A percentile compares a stretch with the other conserved stretches of the same genome.
These are phyloP conservation scores for Ustilago bromivora DNA, from an alignment of 1,284 basidiomycete species.

Conservation along the genomic window DNA sequence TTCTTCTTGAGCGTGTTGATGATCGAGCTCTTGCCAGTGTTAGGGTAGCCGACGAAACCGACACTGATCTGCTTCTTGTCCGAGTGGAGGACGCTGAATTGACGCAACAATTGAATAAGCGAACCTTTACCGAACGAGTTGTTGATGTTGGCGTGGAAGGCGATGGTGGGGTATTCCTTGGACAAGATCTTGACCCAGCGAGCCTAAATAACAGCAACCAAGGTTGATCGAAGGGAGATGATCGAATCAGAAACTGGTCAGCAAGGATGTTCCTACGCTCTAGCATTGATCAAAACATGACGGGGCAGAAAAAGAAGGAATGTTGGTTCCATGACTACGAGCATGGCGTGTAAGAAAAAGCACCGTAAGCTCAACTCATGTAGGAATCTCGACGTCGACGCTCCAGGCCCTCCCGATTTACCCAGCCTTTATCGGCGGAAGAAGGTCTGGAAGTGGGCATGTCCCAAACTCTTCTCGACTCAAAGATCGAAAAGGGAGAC, in stretches of 20 bases:
- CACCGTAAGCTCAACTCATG: slow-evolving; percentile 65
- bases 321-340: slow-evolving; percentile 67
- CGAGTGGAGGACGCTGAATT: slow-evolving; percentile 95
- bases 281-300: neutral
- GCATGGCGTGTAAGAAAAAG: slow-evolving; percentile 44
- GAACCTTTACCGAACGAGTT: slow-evolving; percentile 99
- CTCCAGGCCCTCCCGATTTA: slow-evolving; percentile 59
- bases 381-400: slow-evolving; percentile 58
- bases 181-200: slow-evolving; percentile 97
- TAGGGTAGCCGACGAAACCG: slow-evolving; percentile 97
- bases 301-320: slow-evolving; percentile 10
- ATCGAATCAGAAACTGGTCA: slow-evolving; percentile 13
- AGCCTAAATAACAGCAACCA: slow-evolving; percentile 75
- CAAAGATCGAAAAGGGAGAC: slow-evolving; percentile 69
- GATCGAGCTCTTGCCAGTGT: slow-evolving; percentile 96
- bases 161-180: slow-evolving; percentile 92
- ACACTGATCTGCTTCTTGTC: slow-evolving; percentile 99
- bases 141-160: slow-evolving; percentile 98
- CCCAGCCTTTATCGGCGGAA: slow-evolving; percentile 69
- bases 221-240: neutral
- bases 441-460: slow-evolving; percentile 64
- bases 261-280: slow-evolving; percentile 13
- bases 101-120: slow-evolving; percentile 93
- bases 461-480: slow-evolving; percentile 59
- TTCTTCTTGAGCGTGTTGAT: slow-evolving; percentile 99